A percentile compares a stretch with the other conserved stretches of the same genome.
Conservation (phyloP, 2,329 filamentous ascomycete genomes). For the Pseudocercospora ulei region DNA sequence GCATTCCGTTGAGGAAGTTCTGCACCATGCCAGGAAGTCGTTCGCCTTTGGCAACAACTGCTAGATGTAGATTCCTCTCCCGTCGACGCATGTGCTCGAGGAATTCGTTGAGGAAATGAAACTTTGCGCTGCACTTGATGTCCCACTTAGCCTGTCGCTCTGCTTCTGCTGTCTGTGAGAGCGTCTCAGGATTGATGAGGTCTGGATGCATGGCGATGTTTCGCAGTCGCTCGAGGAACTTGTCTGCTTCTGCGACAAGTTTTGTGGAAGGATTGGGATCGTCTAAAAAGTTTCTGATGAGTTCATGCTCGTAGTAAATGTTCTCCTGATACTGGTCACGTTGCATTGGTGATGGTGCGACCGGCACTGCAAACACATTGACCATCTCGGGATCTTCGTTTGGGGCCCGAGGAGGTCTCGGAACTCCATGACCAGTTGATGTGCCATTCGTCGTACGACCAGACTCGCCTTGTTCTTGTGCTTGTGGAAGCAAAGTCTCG, state of each 20-base stretch:
- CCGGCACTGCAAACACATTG: conserved; percentile 25
- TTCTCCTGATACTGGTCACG: conserved; percentile 29
- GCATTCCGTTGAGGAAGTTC: conserved; percentile 23
- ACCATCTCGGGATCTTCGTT: conserved; percentile 18
- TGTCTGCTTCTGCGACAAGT: conserved; percentile 21
- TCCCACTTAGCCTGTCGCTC: conserved; percentile 32
- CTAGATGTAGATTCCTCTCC: conserved; percentile 25
- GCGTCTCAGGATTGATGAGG: conserved; percentile 31
- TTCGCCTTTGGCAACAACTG: conserved; percentile 28
- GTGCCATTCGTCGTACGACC: conserved; percentile 6
- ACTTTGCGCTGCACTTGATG: conserved; percentile 33
- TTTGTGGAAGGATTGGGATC: conserved; percentile 14
- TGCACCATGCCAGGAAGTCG: conserved; percentile 31
- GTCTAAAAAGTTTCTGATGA: conserved; percentile 27
- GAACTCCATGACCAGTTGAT: neutral
- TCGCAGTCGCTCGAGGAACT: conserved; percentile 26
- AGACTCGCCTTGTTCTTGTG: conserved; percentile 10
- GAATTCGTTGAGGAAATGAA: conserved; percentile 33
- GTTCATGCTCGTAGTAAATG: conserved; percentile 21
- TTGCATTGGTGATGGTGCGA: conserved; percentile 29
- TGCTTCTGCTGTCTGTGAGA: conserved; percentile 27
- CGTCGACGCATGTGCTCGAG: conserved; percentile 25
- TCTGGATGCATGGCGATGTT: conserved; percentile 31
- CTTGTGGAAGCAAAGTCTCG: conserved; percentile 30
- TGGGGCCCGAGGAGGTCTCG: conserved; percentile 1